phyloP scores from a whole-genome alignment of 805 yeast species.

The Schizosaccharomyces lindneri region DNA sequence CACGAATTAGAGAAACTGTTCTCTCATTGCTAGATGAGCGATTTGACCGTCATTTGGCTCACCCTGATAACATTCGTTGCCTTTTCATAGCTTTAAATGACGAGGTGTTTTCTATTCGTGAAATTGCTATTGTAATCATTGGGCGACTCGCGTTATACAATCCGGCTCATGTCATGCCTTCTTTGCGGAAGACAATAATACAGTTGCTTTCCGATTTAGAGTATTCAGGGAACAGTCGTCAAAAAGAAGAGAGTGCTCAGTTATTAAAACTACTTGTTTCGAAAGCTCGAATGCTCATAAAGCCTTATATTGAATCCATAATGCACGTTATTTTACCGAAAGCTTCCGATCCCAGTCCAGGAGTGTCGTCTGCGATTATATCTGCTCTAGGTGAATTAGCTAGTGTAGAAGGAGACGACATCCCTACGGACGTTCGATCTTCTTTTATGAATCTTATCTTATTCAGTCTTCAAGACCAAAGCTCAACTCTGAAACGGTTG shows the following conservation, averaged over 20 bases:
- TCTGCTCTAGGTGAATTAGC: slow-evolving; percentile 75
- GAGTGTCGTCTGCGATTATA: slow-evolving; percentile 70
- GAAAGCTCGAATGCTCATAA: slow-evolving; percentile 53
- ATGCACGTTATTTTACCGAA: slow-evolving; percentile 59
- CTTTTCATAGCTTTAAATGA: slow-evolving; percentile 78
- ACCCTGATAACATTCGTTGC: slow-evolving; percentile 68
- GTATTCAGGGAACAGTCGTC: slow-evolving; percentile 48
- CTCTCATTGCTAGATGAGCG: slow-evolving; percentile 42
- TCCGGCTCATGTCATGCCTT: slow-evolving; percentile 90
- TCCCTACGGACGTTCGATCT: slow-evolving; percentile 42
- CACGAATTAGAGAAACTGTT: slow-evolving; percentile 66
- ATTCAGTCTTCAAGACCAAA: slow-evolving; percentile 75
- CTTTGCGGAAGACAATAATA: slow-evolving; percentile 60
- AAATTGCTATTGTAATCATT: slow-evolving; percentile 52
- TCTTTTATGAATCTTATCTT: slow-evolving; percentile 61
- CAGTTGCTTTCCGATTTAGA: slow-evolving; percentile 69
- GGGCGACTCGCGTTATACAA: slow-evolving; percentile 68
- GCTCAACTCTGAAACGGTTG: slow-evolving; percentile 60
- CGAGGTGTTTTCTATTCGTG: slow-evolving; percentile 61
- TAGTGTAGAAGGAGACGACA: slow-evolving; percentile 65
- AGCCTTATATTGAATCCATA: slow-evolving; percentile 76
- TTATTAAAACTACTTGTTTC: slow-evolving; percentile 48
- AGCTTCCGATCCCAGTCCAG: slow-evolving; percentile 43
- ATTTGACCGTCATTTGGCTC: slow-evolving; percentile 81
- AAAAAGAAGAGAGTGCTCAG: slow-evolving; percentile 69